Evolutionary conservation across 169 alveolate genomes (phyloP).

Genomic region (Babesia divergens): DNA sequence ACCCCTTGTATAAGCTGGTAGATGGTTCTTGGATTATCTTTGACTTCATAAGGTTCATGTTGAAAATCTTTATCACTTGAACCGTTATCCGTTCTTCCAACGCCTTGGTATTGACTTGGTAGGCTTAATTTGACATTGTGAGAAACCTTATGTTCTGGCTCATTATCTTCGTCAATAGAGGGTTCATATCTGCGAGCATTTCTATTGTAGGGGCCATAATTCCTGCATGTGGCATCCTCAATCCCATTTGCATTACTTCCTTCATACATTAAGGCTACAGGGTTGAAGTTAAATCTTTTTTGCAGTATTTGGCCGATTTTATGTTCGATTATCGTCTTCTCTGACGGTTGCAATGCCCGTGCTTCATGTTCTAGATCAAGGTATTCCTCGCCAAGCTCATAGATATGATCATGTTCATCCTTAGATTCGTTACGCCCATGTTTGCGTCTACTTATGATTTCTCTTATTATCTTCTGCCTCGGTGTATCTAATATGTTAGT

Average conservation of each 20-base stretch:
- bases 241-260: background rate
- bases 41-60: background rate
- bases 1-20: background rate
- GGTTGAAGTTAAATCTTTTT: conserved; percentile 42
- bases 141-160: background rate
- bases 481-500: conserved; percentile 11
- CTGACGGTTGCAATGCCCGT: conserved; percentile 20
- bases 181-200: background rate
- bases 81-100: background rate
- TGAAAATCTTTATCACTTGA: background rate
- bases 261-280: background rate
- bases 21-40: background rate
- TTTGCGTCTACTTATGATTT: conserved; percentile 18
- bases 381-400: conserved; percentile 41
- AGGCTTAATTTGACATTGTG: background rate
- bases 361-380: conserved; percentile 28
- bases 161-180: background rate
- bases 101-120: no score
- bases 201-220: background rate
- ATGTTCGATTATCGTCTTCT: background rate
- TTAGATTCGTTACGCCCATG: background rate
- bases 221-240: background rate
- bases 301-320: conserved; percentile 31
- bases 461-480: conserved; percentile 6
- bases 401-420: background rate